Conservation (phyloP, 306 rosid genomes). For the Pueraria montana region DNA sequence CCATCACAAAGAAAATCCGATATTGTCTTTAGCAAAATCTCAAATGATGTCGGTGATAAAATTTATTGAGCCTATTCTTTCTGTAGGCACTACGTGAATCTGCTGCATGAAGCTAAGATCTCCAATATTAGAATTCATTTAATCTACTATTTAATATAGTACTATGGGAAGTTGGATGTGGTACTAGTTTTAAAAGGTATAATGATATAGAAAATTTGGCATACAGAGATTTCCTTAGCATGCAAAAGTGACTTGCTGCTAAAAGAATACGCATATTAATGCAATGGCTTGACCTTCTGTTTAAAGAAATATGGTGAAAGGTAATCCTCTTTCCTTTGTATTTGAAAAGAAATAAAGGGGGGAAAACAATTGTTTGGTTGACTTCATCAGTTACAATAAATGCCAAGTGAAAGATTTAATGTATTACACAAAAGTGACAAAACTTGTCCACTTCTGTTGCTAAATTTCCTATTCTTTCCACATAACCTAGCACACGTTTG, state of each 20-base stretch:
- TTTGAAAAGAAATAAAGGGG: slow-evolving; percentile 4
- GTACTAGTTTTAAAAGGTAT: slow-evolving; percentile 11
- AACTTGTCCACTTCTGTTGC: slow-evolving; percentile 9
- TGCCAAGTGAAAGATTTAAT: not conserved
- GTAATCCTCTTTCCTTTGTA: not conserved
- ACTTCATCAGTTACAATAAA: slow-evolving; percentile 27
- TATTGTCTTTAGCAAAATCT: slow-evolving; percentile 11
- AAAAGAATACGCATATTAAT: slow-evolving; percentile 3
- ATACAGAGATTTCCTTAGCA: slow-evolving; percentile 20
- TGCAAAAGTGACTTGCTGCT: not conserved
- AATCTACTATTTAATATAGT: not conserved
- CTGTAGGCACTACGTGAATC: slow-evolving; percentile 11
- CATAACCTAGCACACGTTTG: not conserved
- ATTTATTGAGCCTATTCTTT: slow-evolving; percentile 20
- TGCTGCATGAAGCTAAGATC: slow-evolving; percentile 33
- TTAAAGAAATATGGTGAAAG: slow-evolving; percentile 1
- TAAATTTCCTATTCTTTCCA: slow-evolving; percentile 17
- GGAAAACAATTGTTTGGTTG: slow-evolving; percentile 22
- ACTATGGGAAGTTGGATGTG: slow-evolving; percentile 15
- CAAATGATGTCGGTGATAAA: slow-evolving; percentile 8
- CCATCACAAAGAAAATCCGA: not conserved
- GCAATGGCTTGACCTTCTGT: not conserved
- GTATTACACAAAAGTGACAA: not conserved
- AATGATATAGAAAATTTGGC: slow-evolving; percentile 9
- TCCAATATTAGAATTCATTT: slow-evolving; percentile 27